phyloP scores from a whole-genome alignment of 2,329 filamentous ascomycete species.

The Aspergillus puulaauensis region DNA sequence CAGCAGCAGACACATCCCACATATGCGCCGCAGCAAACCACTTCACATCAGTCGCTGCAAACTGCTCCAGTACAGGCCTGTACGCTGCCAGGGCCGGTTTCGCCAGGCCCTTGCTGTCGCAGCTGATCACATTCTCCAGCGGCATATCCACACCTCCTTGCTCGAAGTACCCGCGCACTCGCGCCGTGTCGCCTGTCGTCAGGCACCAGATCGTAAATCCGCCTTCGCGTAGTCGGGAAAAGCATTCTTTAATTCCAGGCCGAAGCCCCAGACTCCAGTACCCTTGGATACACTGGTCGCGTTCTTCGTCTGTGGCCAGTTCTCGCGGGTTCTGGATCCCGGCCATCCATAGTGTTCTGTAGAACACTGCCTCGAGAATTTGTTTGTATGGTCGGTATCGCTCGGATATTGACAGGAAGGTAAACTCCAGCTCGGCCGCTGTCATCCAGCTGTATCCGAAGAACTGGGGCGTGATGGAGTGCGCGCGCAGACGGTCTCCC shows the following conservation, averaged over 20 bases:
- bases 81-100: conserved; percentile 55
- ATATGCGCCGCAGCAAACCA: conserved; percentile 62
- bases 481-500: conserved; percentile 33
- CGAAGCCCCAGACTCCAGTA: conserved; percentile 37
- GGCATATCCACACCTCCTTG: conserved; percentile 52
- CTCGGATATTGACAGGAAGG: conserved; percentile 44
- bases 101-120: conserved; percentile 49
- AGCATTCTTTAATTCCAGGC: conserved; percentile 36
- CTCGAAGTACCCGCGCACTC: conserved; percentile 56
- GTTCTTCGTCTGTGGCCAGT: conserved; percentile 41
- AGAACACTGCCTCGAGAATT: conserved; percentile 44
- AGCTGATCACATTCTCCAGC: conserved; percentile 52
- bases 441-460: conserved; percentile 49
- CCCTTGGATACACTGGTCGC: conserved; percentile 36
- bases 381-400: conserved; percentile 42
- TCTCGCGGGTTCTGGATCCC: conserved; percentile 40
- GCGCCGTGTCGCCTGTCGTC: conserved; percentile 51
- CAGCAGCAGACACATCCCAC: conserved; percentile 59
- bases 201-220: conserved; percentile 57
- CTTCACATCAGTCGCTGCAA: conserved; percentile 40
- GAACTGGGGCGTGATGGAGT: conserved; percentile 36
- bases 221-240: conserved; percentile 42
- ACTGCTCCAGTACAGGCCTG: conserved; percentile 41
- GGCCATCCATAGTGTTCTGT: conserved; percentile 42
- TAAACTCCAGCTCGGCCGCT: conserved; percentile 47